phyloP scores from a whole-genome alignment of 2,329 filamentous ascomycete species.

The Plectosphaerella sp. region DNA sequence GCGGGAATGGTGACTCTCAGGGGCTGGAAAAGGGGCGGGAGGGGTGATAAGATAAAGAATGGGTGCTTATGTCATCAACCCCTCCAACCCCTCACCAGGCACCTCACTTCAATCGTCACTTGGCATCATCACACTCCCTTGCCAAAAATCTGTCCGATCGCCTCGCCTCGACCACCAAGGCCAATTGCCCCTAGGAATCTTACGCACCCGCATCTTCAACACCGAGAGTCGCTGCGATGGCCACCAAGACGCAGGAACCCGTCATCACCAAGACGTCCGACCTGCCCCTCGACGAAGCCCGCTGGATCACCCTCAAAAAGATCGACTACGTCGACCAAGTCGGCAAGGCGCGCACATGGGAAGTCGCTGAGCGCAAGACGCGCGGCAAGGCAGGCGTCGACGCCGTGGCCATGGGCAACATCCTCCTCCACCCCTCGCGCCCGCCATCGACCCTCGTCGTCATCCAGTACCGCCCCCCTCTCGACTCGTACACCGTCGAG shows the following conservation, averaged over 20 bases:
- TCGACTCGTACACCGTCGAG: constrained; percentile 48
- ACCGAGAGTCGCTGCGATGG: constrained; percentile 16
- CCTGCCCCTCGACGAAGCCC: constrained; percentile 45
- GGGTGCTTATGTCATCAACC: no score
- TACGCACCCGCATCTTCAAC: constrained; percentile 17
- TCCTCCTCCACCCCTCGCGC: constrained; percentile 43
- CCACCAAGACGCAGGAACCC: constrained; percentile 36
- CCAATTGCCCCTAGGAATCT: no score
- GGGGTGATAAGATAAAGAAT: no score
- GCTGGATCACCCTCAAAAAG: constrained; percentile 52
- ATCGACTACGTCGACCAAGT: constrained; percentile 54
- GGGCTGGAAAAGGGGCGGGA: neutral
- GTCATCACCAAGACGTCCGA: constrained; percentile 40
- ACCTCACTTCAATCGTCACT: no score
- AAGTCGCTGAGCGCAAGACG: constrained; percentile 55
- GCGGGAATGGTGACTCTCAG: no score
- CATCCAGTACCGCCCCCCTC: constrained; percentile 47
- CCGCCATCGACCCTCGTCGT: constrained; percentile 43
- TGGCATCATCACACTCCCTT: neutral
- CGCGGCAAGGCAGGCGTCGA: constrained; percentile 51
- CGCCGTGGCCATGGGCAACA: constrained; percentile 58
- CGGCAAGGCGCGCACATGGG: constrained; percentile 52
- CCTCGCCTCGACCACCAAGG: no score
- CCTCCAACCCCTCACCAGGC: no score
- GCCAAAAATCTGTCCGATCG: no score